These are phyloP conservation scores for Pseudomicrostroma phylloplanum DNA, from an alignment of 1,284 basidiomycete genomes.

Conservation along the genomic window DNA sequence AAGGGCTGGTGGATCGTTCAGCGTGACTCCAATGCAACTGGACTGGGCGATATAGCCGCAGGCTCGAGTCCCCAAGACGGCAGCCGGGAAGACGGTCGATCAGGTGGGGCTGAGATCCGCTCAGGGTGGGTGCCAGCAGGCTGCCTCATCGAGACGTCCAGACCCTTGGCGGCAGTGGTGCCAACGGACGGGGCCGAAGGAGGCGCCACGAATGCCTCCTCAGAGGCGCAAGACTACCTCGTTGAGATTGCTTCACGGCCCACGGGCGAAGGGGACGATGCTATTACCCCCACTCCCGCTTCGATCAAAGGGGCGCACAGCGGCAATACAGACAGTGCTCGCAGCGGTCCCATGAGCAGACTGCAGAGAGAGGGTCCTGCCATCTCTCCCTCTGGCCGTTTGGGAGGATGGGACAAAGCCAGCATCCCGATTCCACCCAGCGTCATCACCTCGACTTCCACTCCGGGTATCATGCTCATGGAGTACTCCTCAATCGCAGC, in stretches of 20 bases:
- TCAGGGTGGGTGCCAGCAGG: slow-evolving; percentile 56
- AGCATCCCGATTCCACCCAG: slow-evolving; percentile 68
- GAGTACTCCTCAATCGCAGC: slow-evolving; percentile 67
- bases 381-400: not conserved
- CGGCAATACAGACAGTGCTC: not conserved
- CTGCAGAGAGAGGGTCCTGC: not conserved
- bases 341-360: not conserved
- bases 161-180: slow-evolving; percentile 50
- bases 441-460: slow-evolving; percentile 84
- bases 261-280: not conserved
- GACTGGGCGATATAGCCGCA: slow-evolving; percentile 70
- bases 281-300: not conserved
- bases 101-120: slow-evolving; percentile 15
- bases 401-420: slow-evolving; percentile 25
- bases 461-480: slow-evolving; percentile 88
- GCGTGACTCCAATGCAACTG: slow-evolving; percentile 67
- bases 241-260: not conserved
- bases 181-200: not conserved
- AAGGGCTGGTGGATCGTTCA: slow-evolving; percentile 99
- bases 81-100: slow-evolving; percentile 59
- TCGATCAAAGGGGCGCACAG: not conserved
- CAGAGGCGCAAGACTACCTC: not conserved
- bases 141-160: slow-evolving; percentile 78
- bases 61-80: slow-evolving; percentile 74
- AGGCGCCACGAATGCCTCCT: not conserved